phyloP scores from a whole-genome alignment of 108 stramenopile genomes.

The Skeletonema costatum region DNA sequence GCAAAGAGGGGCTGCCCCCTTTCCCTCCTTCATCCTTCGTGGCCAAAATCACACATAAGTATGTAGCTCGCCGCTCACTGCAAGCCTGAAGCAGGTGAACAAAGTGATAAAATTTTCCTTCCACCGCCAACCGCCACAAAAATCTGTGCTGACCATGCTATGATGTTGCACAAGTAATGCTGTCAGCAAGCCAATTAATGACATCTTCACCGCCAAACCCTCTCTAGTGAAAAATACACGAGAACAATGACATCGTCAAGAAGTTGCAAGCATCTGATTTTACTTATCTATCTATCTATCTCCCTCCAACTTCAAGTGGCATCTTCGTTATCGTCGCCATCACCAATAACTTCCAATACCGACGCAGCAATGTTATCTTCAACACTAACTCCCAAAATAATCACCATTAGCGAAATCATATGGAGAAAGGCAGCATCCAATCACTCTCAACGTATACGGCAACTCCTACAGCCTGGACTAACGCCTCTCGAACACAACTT shows the following conservation, averaged over 20 bases:
- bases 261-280: background rate
- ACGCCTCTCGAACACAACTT: background rate
- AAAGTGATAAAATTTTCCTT: background rate
- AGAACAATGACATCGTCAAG: background rate
- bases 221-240: background rate
- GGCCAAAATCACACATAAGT: too few species aligned
- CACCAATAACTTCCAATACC: background rate
- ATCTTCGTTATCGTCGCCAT: background rate
- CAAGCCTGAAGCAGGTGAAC: too few species aligned
- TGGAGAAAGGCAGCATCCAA: constrained; percentile 17
- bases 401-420: background rate
- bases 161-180: too few species aligned
- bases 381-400: background rate
- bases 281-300: background rate
- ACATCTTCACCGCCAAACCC: background rate
- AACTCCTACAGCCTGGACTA: constrained; percentile 18
- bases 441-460: constrained; percentile 6
- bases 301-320: background rate
- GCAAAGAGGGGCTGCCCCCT: too few species aligned
- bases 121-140: background rate
- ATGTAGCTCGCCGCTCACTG: too few species aligned
- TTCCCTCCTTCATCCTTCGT: too few species aligned
- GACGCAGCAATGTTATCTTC: background rate
- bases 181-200: background rate
- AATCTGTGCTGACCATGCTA: background rate